These are phyloP conservation scores for Musa troglodytarum DNA, from an alignment of 176 grass and related monocot species.

Conservation along the genomic window DNA sequence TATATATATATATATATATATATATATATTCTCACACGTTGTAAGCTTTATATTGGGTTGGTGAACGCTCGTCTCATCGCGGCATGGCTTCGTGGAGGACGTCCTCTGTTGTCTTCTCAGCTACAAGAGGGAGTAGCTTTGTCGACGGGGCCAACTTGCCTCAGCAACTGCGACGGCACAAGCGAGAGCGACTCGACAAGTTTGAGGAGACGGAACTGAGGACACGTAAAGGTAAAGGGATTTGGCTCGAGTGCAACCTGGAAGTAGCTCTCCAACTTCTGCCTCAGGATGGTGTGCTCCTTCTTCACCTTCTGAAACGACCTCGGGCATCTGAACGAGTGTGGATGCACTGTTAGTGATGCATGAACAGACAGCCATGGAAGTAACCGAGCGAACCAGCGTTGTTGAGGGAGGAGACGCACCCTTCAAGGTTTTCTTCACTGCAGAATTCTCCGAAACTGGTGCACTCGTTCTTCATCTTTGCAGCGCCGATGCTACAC, in stretches of 20 bases:
- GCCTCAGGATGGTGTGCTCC: constrained; percentile 47
- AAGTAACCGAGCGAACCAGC: background rate
- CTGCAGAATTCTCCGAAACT: constrained; percentile 44
- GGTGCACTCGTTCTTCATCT: constrained; percentile 59
- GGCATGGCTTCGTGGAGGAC: too few species aligned
- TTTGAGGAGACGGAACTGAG: background rate
- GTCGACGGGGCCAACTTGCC: constrained; percentile 42
- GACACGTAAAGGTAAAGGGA: background rate
- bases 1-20: too few species aligned
- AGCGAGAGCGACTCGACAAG: background rate
- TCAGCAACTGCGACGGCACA: constrained; percentile 33
- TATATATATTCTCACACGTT: background rate
- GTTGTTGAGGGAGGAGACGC: background rate
- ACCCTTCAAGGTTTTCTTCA: constrained; percentile 50
- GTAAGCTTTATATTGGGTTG: background rate
- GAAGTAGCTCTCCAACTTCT: constrained; percentile 63
- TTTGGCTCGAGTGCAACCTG: constrained; percentile 30
- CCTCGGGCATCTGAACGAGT: constrained; percentile 38
- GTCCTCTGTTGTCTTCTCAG: background rate
- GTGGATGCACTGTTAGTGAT: background rate
- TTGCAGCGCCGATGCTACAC: constrained; percentile 46
- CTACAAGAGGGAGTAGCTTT: background rate
- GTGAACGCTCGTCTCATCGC: background rate
- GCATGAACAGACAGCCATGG: background rate
- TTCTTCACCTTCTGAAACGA: constrained; percentile 67